Conservation (phyloP, 768 basidiomycete species). For the Russula griseocarnosa region DNA sequence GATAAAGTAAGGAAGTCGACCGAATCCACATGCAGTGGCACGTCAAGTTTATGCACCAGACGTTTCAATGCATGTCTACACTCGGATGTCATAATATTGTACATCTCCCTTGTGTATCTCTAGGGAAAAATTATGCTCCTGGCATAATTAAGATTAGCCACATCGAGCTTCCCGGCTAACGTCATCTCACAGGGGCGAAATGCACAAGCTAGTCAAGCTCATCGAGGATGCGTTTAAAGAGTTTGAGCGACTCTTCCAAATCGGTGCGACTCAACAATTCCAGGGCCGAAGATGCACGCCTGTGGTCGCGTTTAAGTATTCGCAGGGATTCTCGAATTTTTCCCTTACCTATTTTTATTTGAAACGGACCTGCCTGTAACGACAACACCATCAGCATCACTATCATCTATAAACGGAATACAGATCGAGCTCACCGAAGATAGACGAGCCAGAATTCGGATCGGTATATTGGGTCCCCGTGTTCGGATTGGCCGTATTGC, state of each 20-base stretch:
- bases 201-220: background rate
- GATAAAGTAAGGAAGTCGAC: too few species aligned
- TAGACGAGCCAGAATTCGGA: too few species aligned
- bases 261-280: background rate
- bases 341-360: background rate
- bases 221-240: background rate
- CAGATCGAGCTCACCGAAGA: background rate
- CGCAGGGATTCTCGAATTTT: background rate
- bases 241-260: background rate
- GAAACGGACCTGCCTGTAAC: background rate
- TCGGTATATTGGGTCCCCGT: too few species aligned
- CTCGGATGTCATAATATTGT: background rate
- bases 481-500: too few species aligned
- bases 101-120: background rate
- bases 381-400: background rate
- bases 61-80: background rate
- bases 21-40: too few species aligned
- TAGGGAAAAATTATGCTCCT: background rate
- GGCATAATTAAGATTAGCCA: background rate
- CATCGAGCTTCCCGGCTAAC: background rate
- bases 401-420: background rate
- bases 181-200: background rate
- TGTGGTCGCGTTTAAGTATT: background rate
- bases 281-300: background rate
- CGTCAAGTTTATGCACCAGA: background rate